These are phyloP conservation scores for Avena atlantica DNA, from an alignment of 176 grass and related monocot genomes.

Conservation along the genomic window DNA sequence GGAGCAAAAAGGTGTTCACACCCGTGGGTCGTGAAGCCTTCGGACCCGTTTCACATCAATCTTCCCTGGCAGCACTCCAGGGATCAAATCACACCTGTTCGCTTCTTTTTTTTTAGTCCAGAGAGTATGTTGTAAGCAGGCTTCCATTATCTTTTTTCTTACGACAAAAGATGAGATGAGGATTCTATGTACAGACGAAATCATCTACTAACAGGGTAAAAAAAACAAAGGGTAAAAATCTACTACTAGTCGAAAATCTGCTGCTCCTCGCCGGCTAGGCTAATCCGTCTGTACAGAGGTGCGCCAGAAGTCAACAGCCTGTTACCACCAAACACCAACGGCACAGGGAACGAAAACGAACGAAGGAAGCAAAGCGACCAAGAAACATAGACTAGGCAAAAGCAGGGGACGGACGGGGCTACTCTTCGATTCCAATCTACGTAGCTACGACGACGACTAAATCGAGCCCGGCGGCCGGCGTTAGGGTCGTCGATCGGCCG, in stretches of 20 bases:
- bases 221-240: not conserved
- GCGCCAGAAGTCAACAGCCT: constrained; percentile 31
- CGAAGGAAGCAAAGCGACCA: not conserved
- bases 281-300: not conserved
- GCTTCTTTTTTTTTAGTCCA: not conserved
- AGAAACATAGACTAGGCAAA: not conserved
- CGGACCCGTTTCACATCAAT: not conserved
- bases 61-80: not conserved
- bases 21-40: not conserved
- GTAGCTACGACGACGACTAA: not conserved
- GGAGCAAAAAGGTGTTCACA: not conserved
- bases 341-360: not conserved
- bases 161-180: not conserved
- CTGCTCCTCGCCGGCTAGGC: constrained; percentile 22
- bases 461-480: not conserved
- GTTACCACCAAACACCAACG: not conserved
- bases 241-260: not conserved
- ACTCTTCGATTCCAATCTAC: not conserved
- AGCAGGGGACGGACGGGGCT: not conserved
- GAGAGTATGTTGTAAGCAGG: not conserved
- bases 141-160: not conserved
- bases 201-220: not conserved
- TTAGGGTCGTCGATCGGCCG: not conserved
- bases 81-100: not conserved
- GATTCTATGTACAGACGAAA: constrained; percentile 1